phyloP scores from a whole-genome alignment of 371 early-diverging fungal species.

The Mortierella sp. region DNA sequence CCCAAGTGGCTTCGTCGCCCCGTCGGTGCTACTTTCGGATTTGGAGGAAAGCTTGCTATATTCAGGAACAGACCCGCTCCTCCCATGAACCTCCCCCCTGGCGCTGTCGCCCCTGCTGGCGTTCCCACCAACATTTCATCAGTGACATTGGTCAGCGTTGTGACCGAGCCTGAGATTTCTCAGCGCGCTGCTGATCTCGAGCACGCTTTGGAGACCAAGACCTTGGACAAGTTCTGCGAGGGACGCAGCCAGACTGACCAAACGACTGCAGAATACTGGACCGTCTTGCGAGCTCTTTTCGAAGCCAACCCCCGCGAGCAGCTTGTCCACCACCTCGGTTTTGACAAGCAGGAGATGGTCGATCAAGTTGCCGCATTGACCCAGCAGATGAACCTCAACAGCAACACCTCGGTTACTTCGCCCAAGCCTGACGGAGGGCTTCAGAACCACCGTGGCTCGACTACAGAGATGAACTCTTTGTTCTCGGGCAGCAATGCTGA shows the following conservation, averaged over 20 bases:
- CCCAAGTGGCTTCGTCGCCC: constrained; percentile 98
- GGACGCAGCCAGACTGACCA: constrained; percentile 65
- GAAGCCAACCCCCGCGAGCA: constrained; percentile 84
- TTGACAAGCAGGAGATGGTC: constrained; percentile 76
- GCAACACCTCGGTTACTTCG: constrained; percentile 33
- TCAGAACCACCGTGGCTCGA: constrained; percentile 34
- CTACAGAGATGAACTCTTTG: constrained; percentile 38
- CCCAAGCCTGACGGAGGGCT: constrained; percentile 32
- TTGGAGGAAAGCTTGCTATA: constrained; percentile 89
- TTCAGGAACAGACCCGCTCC: constrained; percentile 61
- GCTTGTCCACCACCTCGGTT: constrained; percentile 88
- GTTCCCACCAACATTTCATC: constrained; percentile 56
- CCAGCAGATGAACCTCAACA: constrained; percentile 40
- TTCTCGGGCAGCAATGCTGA: constrained; percentile 26
- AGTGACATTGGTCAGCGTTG: constrained; percentile 65
- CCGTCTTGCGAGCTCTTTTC: constrained; percentile 87
- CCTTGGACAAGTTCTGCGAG: constrained; percentile 67
- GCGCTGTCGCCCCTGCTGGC: constrained; percentile 62
- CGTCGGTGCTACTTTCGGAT: constrained; percentile 91
- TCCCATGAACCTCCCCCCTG: constrained; percentile 61
- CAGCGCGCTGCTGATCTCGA: constrained; percentile 76
- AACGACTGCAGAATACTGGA: constrained; percentile 77
- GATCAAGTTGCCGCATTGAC: constrained; percentile 65
- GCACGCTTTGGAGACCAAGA: constrained; percentile 66
- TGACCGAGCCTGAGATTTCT: constrained; percentile 76